phyloP scores from a whole-genome alignment of 768 basidiomycete species.

The Phaffia australis region DNA sequence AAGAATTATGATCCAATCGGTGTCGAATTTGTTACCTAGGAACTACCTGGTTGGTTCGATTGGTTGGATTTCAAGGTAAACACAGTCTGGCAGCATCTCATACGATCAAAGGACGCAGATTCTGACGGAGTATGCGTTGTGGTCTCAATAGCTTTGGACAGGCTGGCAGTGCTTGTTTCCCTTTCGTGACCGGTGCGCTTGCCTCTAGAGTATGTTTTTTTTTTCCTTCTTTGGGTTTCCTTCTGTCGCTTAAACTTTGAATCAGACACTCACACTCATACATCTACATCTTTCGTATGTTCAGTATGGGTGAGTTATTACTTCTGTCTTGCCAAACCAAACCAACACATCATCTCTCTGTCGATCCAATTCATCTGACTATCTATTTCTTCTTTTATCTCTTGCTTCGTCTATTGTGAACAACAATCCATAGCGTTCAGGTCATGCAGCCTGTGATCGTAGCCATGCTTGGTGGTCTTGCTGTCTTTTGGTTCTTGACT shows the following conservation, averaged over 20 bases:
- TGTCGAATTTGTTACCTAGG: too few species aligned
- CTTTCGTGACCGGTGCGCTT: slow-evolving; percentile 32
- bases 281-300: neutral
- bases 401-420: too few species aligned
- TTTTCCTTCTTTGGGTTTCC: neutral
- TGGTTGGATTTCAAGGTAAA: slow-evolving; percentile 34
- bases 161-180: slow-evolving; percentile 38
- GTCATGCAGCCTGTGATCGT: slow-evolving; percentile 13
- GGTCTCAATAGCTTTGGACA: slow-evolving; percentile 33
- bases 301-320: slow-evolving; percentile 8
- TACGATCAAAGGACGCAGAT: too few species aligned
- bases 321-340: neutral
- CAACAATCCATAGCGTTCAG: slow-evolving; percentile 2
- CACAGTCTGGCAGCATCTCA: too few species aligned
- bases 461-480: slow-evolving; percentile 7
- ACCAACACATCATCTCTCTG: neutral
- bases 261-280: neutral
- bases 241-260: neutral
- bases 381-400: neutral
- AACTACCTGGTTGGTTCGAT: slow-evolving; percentile 30
- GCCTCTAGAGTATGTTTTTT: slow-evolving; percentile 15
- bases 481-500: slow-evolving; percentile 7
- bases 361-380: neutral
- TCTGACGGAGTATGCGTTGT: too few species aligned
- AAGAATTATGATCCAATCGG: too few species aligned